A percentile compares a stretch with the other conserved stretches of the same genome.
Evolutionary conservation across 1,284 basidiomycete species (phyloP).

Genomic region (Sphaerobolus stellatus): DNA sequence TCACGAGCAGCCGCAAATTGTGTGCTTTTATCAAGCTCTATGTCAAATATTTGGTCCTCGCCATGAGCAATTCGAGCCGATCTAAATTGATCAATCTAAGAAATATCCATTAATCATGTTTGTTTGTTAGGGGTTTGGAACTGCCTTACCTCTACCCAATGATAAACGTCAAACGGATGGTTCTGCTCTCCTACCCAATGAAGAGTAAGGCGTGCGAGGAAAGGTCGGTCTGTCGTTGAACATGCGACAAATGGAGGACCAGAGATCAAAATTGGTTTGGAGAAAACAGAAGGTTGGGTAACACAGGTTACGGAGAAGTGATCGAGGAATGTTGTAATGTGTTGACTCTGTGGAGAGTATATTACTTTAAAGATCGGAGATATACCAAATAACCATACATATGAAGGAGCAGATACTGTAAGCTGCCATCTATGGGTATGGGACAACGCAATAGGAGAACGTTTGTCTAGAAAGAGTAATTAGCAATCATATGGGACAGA

Average conservation of each 20-base stretch:
- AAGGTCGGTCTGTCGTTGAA: slow-evolving; percentile 56
- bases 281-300: slow-evolving; percentile 38
- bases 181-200: slow-evolving; percentile 47
- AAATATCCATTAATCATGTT: slow-evolving; percentile 1
- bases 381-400: slow-evolving; percentile 47
- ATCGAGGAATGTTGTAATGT: slow-evolving; percentile 54
- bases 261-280: slow-evolving; percentile 32
- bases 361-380: not conserved
- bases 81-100: slow-evolving; percentile 60
- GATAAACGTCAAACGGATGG: slow-evolving; percentile 52
- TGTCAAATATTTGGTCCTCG: slow-evolving; percentile 69
- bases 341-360: slow-evolving; percentile 41
- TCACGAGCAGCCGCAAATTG: slow-evolving; percentile 44
- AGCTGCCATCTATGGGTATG: slow-evolving; percentile 73
- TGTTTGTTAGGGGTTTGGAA: not conserved
- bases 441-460: slow-evolving; percentile 13
- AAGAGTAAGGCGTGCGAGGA: slow-evolving; percentile 61
- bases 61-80: slow-evolving; percentile 49
- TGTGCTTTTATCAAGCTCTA: slow-evolving; percentile 66
- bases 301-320: slow-evolving; percentile 48
- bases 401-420: slow-evolving; percentile 64
- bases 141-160: slow-evolving; percentile 68
- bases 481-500: slow-evolving; percentile 10
- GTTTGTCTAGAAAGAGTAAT: slow-evolving; percentile 33
- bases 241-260: slow-evolving; percentile 59